Base-by-base conservation (phyloP, 2,329 filamentous ascomycete genomes). In the Talaromyces sp. region DNA sequence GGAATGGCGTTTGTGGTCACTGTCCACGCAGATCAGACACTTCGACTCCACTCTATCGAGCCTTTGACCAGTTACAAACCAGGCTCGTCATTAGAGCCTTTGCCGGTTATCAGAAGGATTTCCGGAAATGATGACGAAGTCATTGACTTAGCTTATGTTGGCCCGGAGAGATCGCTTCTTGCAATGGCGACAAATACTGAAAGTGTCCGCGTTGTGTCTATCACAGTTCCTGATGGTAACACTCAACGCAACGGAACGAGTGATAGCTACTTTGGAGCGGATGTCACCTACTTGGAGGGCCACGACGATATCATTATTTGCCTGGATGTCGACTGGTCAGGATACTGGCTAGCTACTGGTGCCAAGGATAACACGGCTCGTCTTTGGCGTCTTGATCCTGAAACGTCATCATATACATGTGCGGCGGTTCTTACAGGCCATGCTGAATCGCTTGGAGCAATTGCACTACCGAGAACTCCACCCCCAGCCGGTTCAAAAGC, bases 121-220 rank as follows among this genome's bases (percentile, higher is more conserved):
- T 96, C 93, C 4, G 95, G 94, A 55, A 97, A 94, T 6, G 91
- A 97, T 72, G 95, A 99, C 70, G 94, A 99, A 72, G 91, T 99
- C 54, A 97, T 99, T 64, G 95, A 99, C 69, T 78, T 99, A 35
- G 89, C 88, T 31, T 97, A 94, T 67, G 80, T 97, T 56, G 84
- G 94, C 1, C 84, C 86, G 0, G 87, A 96, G 66, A 85, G 84
- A 58, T 93, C 90, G 2, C 77, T 95, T 53, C 81, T 99, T 61
- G 95, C 94, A 5, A 78, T 99, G 25, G 94, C 93, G 6, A 97
- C 93, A 2, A 99, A 99, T 71, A 90, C 92, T 0, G 94, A 99
- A 74, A 92, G 96, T 62, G 84, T 99, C 55, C 85, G 93, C 48
- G 82, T 99, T 58, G 85, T 99, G 2, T 95, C 91, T 1, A 81